Base-by-base conservation (phyloP, 495 filamentous ascomycete species). In the Penicillium chermesinum region DNA sequence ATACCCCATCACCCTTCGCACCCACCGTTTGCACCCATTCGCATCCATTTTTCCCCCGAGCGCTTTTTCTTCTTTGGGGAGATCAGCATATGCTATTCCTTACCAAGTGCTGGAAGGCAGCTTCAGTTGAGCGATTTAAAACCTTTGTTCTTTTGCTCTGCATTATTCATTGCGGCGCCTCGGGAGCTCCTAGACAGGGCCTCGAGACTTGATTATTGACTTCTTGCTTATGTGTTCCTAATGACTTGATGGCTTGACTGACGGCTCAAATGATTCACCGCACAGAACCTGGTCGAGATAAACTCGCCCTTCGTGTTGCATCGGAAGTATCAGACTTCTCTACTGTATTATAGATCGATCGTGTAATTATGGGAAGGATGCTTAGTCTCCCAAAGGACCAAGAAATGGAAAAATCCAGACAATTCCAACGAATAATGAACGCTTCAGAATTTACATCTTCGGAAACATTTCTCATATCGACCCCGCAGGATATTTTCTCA, bases 401-500 rank as follows among this genome's bases (percentile, higher is more conserved):
- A 30, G 25, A 30, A 30, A 30, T 30, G 4, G 25, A 30, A 30
- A 30, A 10, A 30, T 30, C 25, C 4, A 10, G 7, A 17, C 38
- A 37, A 17, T 30, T 30, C 10, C 4, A 30, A 30, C 25, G 4
- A 5, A 10, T 4, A 30, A 10, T 30, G 25, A 5, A 30, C 25
- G n/a, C 25, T 30, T 10, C 5, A 30, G 25, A 4, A 30, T n/a
- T n/a, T n/a, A n/a, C n/a, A n/a, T n/a, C n/a, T n/a, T n/a, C n/a
- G n/a, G n/a, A n/a, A n/a, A n/a, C n/a, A 20, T 10, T 15, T 14
- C 18, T 15, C 38, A 21, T 38, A 37, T 38, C 16, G 34, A 17
- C 36, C 22, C 51, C 51, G 44, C 18, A 15, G 40, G 9, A 33
- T 67, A 77, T 15, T 58, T 46, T 25, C 64, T 54, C 12, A 68